Evolutionary conservation across 2,329 filamentous ascomycete genomes (phyloP).

Genomic region (Xylaria sp.): DNA sequence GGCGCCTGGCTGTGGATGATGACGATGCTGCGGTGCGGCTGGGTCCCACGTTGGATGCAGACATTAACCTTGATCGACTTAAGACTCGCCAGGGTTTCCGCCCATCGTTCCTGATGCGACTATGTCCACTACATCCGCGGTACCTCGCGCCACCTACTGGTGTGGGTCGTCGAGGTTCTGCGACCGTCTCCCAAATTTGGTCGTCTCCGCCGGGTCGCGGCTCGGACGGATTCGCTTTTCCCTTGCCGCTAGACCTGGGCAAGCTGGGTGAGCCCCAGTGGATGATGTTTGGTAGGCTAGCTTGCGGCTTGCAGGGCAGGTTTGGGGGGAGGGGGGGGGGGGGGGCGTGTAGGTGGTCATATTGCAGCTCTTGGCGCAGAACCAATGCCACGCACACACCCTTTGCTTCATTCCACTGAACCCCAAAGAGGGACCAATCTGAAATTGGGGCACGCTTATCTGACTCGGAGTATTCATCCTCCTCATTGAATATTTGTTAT

Average conservation of each 20-base stretch:
- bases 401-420: conserved; percentile 35
- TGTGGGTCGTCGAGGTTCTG: conserved; percentile 42
- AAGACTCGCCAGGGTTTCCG: conserved; percentile 38
- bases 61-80: conserved; percentile 42
- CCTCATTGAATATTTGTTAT: conserved; percentile 40
- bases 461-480: conserved; percentile 47
- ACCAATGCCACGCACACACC: conserved; percentile 40
- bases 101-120: conserved; percentile 40
- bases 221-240: conserved; percentile 49
- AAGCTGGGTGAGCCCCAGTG: conserved; percentile 44
- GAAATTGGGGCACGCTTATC: conserved; percentile 49
- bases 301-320: conserved; percentile 43
- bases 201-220: conserved; percentile 48
- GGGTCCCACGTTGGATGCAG: conserved; percentile 39
- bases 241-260: conserved; percentile 47
- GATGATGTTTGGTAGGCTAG: conserved; percentile 44
- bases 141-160: conserved; percentile 43
- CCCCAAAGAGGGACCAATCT: conserved; percentile 32
- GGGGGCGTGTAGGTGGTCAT: conserved; percentile 44
- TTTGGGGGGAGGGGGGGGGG: too few species aligned
- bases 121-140: conserved; percentile 41
- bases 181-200: conserved; percentile 47
- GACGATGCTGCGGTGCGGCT: conserved; percentile 39
- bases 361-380: conserved; percentile 45
- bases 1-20: conserved; percentile 34